Conservation (phyloP, 306 rosid genomes). For the Vicia sativa region DNA sequence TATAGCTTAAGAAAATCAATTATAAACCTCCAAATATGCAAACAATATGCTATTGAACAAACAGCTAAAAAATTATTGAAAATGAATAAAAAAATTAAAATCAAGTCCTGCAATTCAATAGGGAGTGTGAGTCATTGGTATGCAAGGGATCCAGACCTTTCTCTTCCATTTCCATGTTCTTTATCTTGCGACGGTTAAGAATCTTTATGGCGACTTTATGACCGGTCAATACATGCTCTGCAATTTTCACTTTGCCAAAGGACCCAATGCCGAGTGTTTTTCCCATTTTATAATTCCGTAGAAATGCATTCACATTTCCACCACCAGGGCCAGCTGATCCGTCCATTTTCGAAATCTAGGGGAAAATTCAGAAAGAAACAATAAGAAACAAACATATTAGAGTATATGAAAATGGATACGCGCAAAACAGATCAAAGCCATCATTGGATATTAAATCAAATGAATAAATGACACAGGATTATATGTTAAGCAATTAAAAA, state of each 20-base stretch:
- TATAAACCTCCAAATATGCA: slow-evolving; percentile 2
- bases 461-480: slow-evolving; percentile 17
- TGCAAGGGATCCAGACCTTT: slow-evolving; percentile 62
- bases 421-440: slow-evolving; percentile 3
- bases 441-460: slow-evolving; percentile 33
- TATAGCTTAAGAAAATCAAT: slow-evolving; percentile 16
- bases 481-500: not conserved
- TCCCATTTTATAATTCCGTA: slow-evolving; percentile 82
- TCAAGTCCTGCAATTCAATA: not conserved
- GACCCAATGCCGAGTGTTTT: slow-evolving; percentile 96
- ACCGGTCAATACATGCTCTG: slow-evolving; percentile 83
- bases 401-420: slow-evolving; percentile 14
- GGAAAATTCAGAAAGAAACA: slow-evolving; percentile 31
- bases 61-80: slow-evolving; percentile 18
- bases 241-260: slow-evolving; percentile 91
- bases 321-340: slow-evolving; percentile 54
- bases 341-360: slow-evolving; percentile 58
- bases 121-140: slow-evolving; percentile 11
- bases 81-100: slow-evolving; percentile 22
- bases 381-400: slow-evolving; percentile 16
- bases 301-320: slow-evolving; percentile 53
- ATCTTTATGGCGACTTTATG: slow-evolving; percentile 96
- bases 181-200: slow-evolving; percentile 80
- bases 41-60: not conserved
- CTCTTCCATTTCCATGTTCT: slow-evolving; percentile 89